Percentiles rank a stretch among this genome's conserved stretches.
Evolutionary conservation across 2,329 filamentous ascomycete species (phyloP).

Genomic region (Cladosporium sp.): DNA sequence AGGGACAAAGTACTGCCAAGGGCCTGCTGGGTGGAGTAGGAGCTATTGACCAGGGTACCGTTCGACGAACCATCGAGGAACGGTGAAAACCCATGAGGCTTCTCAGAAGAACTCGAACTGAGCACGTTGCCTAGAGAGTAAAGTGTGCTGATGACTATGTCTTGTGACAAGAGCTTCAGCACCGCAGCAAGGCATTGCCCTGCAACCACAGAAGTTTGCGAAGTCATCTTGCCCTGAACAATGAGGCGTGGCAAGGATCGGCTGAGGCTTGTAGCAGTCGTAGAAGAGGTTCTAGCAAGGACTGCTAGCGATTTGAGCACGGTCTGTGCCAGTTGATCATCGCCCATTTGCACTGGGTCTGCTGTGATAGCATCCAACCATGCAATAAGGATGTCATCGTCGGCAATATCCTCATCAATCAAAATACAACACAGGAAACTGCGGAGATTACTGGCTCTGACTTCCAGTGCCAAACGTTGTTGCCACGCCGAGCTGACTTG

Average conservation of each 20-base stretch:
- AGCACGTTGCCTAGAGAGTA: conserved; percentile 96
- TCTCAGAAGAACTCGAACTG: conserved; percentile 66
- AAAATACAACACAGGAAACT: conserved; percentile 84
- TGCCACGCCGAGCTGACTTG: conserved; percentile 83
- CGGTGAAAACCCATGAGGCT: conserved; percentile 48
- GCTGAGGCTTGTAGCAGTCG: conserved; percentile 72
- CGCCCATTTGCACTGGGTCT: conserved; percentile 79
- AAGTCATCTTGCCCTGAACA: conserved; percentile 74
- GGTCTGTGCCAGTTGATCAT: conserved; percentile 72
- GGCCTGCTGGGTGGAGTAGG: conserved; percentile 33
- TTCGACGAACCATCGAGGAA: conserved; percentile 48
- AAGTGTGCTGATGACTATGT: conserved; percentile 89
- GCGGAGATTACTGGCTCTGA: conserved; percentile 79
- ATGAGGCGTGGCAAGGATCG: conserved; percentile 82
- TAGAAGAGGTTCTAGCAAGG: conserved; percentile 71
- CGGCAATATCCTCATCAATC: conserved; percentile 77
- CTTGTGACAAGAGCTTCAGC: conserved; percentile 79
- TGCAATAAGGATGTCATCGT: conserved; percentile 72
- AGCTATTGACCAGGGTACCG: conserved; percentile 23
- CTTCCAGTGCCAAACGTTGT: conserved; percentile 79
- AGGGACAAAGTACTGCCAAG: conserved; percentile 77
- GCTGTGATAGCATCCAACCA: conserved; percentile 84
- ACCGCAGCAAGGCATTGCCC: conserved; percentile 83
- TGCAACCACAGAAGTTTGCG: conserved; percentile 70
- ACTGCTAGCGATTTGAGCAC: conserved; percentile 81